Conservation (phyloP, 176 grass and related monocot species). For the Carex myosuroides region DNA sequence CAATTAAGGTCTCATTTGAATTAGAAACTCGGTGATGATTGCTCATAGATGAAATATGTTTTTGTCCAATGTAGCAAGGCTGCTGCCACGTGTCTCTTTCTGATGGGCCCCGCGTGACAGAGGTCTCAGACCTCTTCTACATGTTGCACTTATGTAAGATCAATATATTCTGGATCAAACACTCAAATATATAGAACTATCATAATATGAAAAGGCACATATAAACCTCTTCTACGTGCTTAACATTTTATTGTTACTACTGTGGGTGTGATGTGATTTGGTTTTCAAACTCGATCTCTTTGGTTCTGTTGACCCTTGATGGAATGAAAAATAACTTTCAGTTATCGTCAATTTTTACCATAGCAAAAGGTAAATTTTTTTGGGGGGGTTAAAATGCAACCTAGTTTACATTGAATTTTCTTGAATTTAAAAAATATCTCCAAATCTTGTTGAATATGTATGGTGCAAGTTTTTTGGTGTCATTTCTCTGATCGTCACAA, state of each 20-base stretch:
- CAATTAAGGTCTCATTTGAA: not conserved
- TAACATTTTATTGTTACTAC: not conserved
- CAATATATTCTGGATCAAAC: not conserved
- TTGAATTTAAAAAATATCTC: too few relatives aligned
- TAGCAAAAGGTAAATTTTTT: too few relatives aligned
- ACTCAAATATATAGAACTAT: not conserved
- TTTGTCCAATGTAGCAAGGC: not conserved
- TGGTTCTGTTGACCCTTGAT: too few relatives aligned
- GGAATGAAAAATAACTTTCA: too few relatives aligned
- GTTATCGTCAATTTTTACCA: too few relatives aligned
- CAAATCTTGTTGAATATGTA: too few relatives aligned
- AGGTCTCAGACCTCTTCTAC: conserved; percentile 8
- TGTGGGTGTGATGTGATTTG: not conserved
- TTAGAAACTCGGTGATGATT: not conserved
- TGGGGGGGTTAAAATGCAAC: too few relatives aligned
- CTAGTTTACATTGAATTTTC: too few relatives aligned
- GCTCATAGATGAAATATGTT: not conserved
- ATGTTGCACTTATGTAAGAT: conserved; percentile 19
- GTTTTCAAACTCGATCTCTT: not conserved
- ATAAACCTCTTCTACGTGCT: not conserved
- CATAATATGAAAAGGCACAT: not conserved
- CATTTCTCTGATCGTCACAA: too few relatives aligned
- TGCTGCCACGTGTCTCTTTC: conserved; percentile 11
- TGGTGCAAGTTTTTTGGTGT: too few relatives aligned
- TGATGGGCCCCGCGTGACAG: not conserved